Evolutionary conservation across 1,284 basidiomycete species (phyloP).

Genomic region (Rhodotorula sp.): DNA sequence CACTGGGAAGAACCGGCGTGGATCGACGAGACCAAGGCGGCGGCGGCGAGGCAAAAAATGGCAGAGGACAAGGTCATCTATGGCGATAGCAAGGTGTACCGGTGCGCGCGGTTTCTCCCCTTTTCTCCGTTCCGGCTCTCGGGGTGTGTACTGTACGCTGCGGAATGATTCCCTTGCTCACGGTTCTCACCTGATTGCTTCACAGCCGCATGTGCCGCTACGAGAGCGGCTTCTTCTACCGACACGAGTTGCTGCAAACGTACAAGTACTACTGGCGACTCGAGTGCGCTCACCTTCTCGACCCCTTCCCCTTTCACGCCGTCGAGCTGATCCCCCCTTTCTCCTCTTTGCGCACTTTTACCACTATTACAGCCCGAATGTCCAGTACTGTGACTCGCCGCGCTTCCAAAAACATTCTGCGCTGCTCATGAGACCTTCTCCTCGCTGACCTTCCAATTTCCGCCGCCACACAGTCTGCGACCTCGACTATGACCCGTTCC

Average conservation of each 20-base stretch:
- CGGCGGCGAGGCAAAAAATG: constrained; percentile 63
- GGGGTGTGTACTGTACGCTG: too few species aligned
- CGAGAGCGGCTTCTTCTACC: constrained; percentile 29
- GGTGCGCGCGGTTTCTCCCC: too few species aligned
- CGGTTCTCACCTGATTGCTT: too few species aligned
- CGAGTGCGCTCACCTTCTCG: constrained; percentile 48
- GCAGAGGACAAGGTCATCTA: constrained; percentile 77
- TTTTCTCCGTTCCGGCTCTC: too few species aligned
- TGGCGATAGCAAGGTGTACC: constrained; percentile 68
- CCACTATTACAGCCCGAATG: neutral
- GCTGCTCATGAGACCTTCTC: neutral
- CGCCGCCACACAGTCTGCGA: constrained; percentile 36
- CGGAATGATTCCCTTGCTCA: too few species aligned
- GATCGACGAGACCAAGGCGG: constrained; percentile 62
- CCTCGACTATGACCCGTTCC: constrained; percentile 45
- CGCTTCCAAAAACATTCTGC: neutral
- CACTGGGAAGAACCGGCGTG: constrained; percentile 84
- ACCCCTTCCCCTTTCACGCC: neutral
- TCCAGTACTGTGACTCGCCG: neutral
- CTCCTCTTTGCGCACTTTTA: too few species aligned
- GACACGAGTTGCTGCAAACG: constrained; percentile 28
- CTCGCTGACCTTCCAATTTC: constrained; percentile 19
- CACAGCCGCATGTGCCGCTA: constrained; percentile 72
- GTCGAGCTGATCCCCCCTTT: neutral
- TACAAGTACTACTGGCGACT: constrained; percentile 89